Evolutionary conservation across 2,329 filamentous ascomycete species (phyloP).

Genomic region (Aureobasidium sp.): DNA sequence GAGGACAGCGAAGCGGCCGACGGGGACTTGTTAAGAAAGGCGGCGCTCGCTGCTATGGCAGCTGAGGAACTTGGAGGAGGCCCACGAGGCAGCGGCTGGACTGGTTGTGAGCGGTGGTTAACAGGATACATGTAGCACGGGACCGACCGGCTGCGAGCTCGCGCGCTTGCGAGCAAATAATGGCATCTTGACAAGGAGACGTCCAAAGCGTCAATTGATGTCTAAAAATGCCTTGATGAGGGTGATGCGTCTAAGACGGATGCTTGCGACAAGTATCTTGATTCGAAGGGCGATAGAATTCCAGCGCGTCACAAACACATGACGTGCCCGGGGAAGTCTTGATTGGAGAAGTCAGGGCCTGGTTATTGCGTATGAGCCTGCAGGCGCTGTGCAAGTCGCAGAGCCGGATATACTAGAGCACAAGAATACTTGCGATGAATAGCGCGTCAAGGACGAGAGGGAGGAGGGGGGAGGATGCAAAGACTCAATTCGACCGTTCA

Average conservation of each 20-base stretch:
- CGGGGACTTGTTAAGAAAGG: slow-evolving; percentile 61
- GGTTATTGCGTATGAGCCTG: not conserved
- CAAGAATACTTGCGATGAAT: not conserved
- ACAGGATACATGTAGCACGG: not conserved
- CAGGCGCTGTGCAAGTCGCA: not conserved
- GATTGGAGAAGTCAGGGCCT: not conserved
- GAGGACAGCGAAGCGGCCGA: slow-evolving; percentile 64
- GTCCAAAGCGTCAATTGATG: not conserved
- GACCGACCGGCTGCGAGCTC: slow-evolving; percentile 25
- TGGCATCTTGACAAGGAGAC: slow-evolving; percentile 15
- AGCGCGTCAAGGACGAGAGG: not conserved
- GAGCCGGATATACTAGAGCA: not conserved
- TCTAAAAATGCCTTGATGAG: slow-evolving; percentile 11
- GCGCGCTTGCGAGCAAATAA: slow-evolving; percentile 22
- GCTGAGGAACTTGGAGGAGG: slow-evolving; percentile 60
- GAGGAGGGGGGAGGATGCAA: not conserved
- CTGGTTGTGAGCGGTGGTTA: not conserved
- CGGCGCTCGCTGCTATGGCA: slow-evolving; percentile 63
- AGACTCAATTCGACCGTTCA: not conserved
- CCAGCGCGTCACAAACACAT: slow-evolving; percentile 8
- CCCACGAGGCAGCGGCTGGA: slow-evolving; percentile 23
- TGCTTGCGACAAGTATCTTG: not conserved
- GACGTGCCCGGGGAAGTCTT: not conserved
- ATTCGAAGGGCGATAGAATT: not conserved
- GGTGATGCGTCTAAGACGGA: not conserved